Evolutionary conservation across 2,329 filamentous ascomycete species (phyloP), one percentile per base, ranked within the genome.

Genomic region (Trichoderma harzianum): DNA sequence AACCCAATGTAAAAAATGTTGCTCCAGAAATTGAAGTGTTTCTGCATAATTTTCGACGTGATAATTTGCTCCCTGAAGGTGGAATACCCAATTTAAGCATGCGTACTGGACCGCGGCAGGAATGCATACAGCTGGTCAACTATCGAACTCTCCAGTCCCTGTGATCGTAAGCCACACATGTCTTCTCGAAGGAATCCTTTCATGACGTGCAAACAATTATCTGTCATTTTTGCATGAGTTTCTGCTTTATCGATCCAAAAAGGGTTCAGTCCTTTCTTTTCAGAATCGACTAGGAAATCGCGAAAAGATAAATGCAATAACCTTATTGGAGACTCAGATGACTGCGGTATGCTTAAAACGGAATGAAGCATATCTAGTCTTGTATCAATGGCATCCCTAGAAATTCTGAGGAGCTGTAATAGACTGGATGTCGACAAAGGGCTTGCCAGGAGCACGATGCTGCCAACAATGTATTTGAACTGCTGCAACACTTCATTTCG

Each of bases 1-100:
- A 1, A 84, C 73, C 83, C 82, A 84, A 66, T 85, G 76, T 3
- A 85, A 81, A 65, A 84, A 77, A 73, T 84, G 79, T 16, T 72
- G 11, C 14, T 76, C 72, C 5, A 85, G 74, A 72, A 85, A 85
- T 1, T 65, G 1, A 65, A 83, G 73, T 7, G 78, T 76, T 32
- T 74, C 26, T 60, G 77, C 76, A 28, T 74, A 71, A 73, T 80
- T 76, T 73, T 7, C 16, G n/a, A 1, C 4, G 65, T 72, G 63
- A 39, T 14, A 5, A 73, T 73, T 66, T 70, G 36, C 61, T 72
- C 73, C 69, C 72, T 77, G 71, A 12, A 77, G 69, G 68, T 84
- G 82, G n/a, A 79, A 68, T 24, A 62, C 36, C 70, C 70, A 71
- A 43, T 71, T 47, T 16, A 39, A 18, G 57, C 70, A 68, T 36